Evolutionary conservation across 2,329 filamentous ascomycete species (phyloP), one percentile per base, ranked within the genome.

Genomic region (Lachnellula suecica): DNA sequence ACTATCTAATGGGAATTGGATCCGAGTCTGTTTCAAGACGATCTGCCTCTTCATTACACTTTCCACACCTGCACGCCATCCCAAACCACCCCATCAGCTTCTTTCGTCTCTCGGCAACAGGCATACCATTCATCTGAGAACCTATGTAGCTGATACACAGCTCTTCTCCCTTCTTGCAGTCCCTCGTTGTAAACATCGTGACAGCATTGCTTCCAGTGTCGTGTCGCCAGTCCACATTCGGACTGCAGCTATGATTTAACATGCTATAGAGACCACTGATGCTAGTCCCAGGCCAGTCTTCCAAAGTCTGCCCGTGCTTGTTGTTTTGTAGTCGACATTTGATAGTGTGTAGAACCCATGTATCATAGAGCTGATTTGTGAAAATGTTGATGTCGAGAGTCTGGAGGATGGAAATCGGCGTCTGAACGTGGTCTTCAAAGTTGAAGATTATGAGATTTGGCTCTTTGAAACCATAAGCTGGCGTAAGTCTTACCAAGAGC

Each of bases 231-330:
- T 63, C 60, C 17, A 64, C 59, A 51, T 66, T 69, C 5, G 67
- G 66, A 31, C 56, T 58, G 44, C 67, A 69, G 51, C 65, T 67
- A 51, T 69, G 67, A 51, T 70, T 69, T 38, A 70, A 63, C 56
- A 68, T 62, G 17, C 61, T 62, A 47, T 68, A 58, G 15, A 67
- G 49, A 1, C 64, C 61, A 38, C 59, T 65, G 31, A 69, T 59
- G 23, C 56, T 59, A 1, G 66, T 63, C 17, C 68, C 63, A n/a
- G 59, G 63, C n/a, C 60, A 61, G 13, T 63, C 57, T 13, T 52
- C 52, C 4, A 58, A 52, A 1, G 49, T 53, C 22, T 61, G 61
- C 0, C 65, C 66, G 4, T 67, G 64, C 47, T 66, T 68, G 48
- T 70, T 70, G 49, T 69, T 70, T 27, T 68, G 65, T 7, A 68